Base-by-base conservation (phyloP, 768 basidiomycete species). In the Trametopsis cervina region DNA sequence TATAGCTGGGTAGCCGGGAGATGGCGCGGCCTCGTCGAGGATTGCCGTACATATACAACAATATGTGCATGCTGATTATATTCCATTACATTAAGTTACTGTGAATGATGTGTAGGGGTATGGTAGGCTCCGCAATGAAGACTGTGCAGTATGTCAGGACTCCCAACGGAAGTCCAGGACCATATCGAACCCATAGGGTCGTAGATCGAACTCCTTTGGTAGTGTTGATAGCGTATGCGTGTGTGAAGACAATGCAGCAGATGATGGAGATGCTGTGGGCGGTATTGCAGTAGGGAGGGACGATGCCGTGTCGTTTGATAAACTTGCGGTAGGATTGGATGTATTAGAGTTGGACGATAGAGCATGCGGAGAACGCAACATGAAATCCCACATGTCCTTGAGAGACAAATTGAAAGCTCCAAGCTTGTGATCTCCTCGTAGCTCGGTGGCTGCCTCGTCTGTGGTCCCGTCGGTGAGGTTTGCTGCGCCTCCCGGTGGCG, bases 81-180 rank as follows among this genome's bases (percentile, higher is more conserved):
- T n/a, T n/a, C n/a, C n/a, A n/a, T n/a, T n/a, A n/a, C n/a, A n/a
- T n/a, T n/a, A n/a, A n/a, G n/a, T n/a, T n/a, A n/a, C n/a, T n/a
- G n/a, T n/a, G n/a, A n/a, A n/a, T n/a, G n/a, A n/a, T n/a, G n/a
- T n/a, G n/a, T n/a, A n/a, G n/a, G n/a, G n/a, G n/a, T n/a, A n/a
- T n/a, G n/a, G n/a, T n/a, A n/a, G n/a, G n/a, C n/a, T n/a, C n/a
- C n/a, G n/a, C n/a, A n/a, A n/a, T n/a, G n/a, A n/a, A n/a, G n/a
- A n/a, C n/a, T n/a, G n/a, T n/a, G n/a, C n/a, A 33, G 29, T 15
- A 33, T 33, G 44, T 29, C 21, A 45, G 24, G 20, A 50, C 42
- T 74, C 73, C 87, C 85, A 89, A 41, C 81, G 72, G 60, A 90
- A 79, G 61, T 92, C 89, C 37, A 92, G 49, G 33, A 89, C 68